Conservation (phyloP, 2,329 filamentous ascomycete species). For the Phyllosticta citribraziliensis region DNA sequence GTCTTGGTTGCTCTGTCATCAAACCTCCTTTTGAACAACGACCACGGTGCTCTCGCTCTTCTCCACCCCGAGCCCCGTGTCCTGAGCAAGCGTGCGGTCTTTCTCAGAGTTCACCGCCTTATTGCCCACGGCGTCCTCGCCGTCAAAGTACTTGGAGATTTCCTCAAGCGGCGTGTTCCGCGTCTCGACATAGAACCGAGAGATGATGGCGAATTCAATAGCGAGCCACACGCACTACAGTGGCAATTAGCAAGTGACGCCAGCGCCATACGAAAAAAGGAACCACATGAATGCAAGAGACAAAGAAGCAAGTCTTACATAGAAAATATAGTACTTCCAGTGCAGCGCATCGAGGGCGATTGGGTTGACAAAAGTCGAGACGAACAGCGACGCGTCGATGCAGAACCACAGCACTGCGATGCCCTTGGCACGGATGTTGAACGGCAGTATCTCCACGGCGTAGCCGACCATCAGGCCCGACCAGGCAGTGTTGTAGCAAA, state of each 20-base stretch:
- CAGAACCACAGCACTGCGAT: constrained; percentile 51
- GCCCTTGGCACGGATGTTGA: constrained; percentile 40
- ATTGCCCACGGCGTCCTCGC: constrained; percentile 41
- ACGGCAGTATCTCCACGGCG: constrained; percentile 40
- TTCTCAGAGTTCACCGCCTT: constrained; percentile 27
- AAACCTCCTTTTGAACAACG: constrained; percentile 4
- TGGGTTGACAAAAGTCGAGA: constrained; percentile 54
- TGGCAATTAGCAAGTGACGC: neutral
- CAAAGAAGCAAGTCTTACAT: constrained; percentile 32
- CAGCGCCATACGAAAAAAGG: neutral
- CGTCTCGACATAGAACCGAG: constrained; percentile 43
- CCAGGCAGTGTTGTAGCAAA: constrained; percentile 48
- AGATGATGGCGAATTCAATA: constrained; percentile 52
- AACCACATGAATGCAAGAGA: constrained; percentile 15
- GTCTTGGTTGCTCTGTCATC: neutral
- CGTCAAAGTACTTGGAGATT: constrained; percentile 34
- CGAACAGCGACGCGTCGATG: constrained; percentile 51
- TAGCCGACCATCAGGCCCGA: constrained; percentile 48
- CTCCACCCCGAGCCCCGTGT: constrained; percentile 11
- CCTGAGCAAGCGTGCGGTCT: constrained; percentile 16
- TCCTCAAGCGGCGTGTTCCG: constrained; percentile 36
- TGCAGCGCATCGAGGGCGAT: constrained; percentile 49
- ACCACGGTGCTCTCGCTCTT: neutral
- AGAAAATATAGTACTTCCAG: constrained; percentile 59
- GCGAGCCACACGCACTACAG: constrained; percentile 41